Evolutionary conservation across 176 grass and related monocot genomes (phyloP).

Genomic region (Phoenix dactylifera): DNA sequence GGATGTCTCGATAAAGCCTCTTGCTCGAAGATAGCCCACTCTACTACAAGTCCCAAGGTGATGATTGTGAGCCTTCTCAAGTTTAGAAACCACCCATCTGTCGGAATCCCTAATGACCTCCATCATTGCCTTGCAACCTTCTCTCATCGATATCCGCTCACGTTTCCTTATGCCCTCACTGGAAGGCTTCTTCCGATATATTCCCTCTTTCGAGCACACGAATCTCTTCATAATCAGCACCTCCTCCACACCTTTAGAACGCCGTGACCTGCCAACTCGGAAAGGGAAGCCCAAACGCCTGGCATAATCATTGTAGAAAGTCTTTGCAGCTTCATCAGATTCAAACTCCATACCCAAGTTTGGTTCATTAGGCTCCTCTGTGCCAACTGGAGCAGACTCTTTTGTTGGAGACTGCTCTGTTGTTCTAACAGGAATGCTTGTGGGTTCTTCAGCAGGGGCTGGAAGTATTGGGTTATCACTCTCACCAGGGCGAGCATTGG

Average conservation of each 20-base stretch:
- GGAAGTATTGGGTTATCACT: constrained; percentile 33
- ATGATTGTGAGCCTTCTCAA: constrained; percentile 87
- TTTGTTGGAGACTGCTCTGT: constrained; percentile 1
- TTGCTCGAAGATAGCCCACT: constrained; percentile 61
- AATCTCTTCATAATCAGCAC: constrained; percentile 92
- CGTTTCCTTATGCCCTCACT: constrained; percentile 54
- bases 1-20: constrained; percentile 35
- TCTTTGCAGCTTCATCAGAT: constrained; percentile 69
- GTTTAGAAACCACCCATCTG: constrained; percentile 86
- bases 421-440: constrained; percentile 15
- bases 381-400: constrained; percentile 18
- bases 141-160: constrained; percentile 68
- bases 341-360: constrained; percentile 60
- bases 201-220: constrained; percentile 86
- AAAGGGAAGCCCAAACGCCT: constrained; percentile 66
- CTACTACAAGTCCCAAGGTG: constrained; percentile 51
- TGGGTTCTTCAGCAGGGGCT: constrained; percentile 16
- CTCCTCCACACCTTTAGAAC: constrained; percentile 69
- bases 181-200: constrained; percentile 50
- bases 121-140: constrained; percentile 99
- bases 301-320: constrained; percentile 80
- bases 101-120: constrained; percentile 63
- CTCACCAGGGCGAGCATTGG: constrained; percentile 30
- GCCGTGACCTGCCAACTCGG: constrained; percentile 67
- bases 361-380: constrained; percentile 39